Evolutionary conservation across 2,329 filamentous ascomycete species (phyloP).

Genomic region (Fusarium fracticaudum): DNA sequence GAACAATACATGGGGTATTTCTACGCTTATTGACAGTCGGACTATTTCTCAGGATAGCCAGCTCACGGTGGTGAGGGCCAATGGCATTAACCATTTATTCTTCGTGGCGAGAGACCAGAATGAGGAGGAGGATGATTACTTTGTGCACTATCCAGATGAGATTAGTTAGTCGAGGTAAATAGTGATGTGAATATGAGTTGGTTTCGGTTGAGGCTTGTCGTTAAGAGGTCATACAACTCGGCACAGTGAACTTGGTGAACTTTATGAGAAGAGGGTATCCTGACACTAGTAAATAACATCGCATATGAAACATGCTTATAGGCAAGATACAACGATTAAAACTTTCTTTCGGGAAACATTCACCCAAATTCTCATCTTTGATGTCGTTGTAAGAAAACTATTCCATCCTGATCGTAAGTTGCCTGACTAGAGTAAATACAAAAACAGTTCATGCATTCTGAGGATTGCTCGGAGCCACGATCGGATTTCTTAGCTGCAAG

Average conservation of each 20-base stretch:
- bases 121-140: neutral
- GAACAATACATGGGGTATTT: accelerated
- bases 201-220: neutral
- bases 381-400: neutral
- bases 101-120: neutral
- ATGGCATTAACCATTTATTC: neutral
- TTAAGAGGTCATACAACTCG: too few species aligned
- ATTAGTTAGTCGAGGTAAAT: neutral
- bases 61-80: neutral
- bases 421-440: accelerated
- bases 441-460: neutral
- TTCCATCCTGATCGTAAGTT: neutral
- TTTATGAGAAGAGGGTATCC: accelerated
- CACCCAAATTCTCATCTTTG: accelerated
- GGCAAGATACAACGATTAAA: neutral
- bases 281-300: accelerated
- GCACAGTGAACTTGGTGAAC: neutral
- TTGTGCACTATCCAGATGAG: neutral
- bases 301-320: neutral
- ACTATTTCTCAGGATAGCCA: neutral
- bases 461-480: neutral
- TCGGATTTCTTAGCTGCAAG: slow-evolving; percentile 3
- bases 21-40: neutral
- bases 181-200: accelerated
- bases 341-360: neutral